These are phyloP conservation scores for Cucumis hystrix DNA, from an alignment of 306 rosid genomes.

Conservation along the genomic window DNA sequence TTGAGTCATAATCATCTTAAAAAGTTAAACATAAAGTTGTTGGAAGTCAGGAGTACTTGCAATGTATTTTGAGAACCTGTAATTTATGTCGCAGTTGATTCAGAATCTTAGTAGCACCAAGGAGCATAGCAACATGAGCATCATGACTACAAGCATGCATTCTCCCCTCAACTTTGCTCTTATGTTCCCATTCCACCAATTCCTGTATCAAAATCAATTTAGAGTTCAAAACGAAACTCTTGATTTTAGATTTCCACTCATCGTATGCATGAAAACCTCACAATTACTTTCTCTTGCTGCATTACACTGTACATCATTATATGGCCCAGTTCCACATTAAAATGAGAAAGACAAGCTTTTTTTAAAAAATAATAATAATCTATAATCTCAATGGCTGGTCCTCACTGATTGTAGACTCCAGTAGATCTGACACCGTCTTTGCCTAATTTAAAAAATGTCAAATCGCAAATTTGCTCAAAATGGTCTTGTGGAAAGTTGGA, in stretches of 20 bases:
- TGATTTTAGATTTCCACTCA: not conserved
- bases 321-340: not conserved
- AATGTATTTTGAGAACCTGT: conserved; percentile 26
- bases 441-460: not conserved
- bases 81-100: conserved; percentile 38
- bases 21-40: not conserved
- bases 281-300: not conserved
- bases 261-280: not conserved
- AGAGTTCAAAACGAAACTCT: not conserved
- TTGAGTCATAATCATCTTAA: not conserved
- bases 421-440: not conserved
- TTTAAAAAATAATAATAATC: not conserved
- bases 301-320: not conserved
- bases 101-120: conserved; percentile 79
- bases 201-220: conserved; percentile 27
- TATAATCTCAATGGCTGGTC: not conserved
- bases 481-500: too few species aligned
- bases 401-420: not conserved
- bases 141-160: conserved; percentile 96
- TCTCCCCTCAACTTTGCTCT: conserved; percentile 74
- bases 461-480: too few species aligned
- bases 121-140: conserved; percentile 81
- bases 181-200: conserved; percentile 74
- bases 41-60: not conserved
- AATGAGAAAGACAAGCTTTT: not conserved